A percentile compares a stretch with the other conserved stretches of the same genome.
These are phyloP conservation scores for Mortierella sp. DNA, from an alignment of 371 early-diverging fungal species.

Conservation along the genomic window DNA sequence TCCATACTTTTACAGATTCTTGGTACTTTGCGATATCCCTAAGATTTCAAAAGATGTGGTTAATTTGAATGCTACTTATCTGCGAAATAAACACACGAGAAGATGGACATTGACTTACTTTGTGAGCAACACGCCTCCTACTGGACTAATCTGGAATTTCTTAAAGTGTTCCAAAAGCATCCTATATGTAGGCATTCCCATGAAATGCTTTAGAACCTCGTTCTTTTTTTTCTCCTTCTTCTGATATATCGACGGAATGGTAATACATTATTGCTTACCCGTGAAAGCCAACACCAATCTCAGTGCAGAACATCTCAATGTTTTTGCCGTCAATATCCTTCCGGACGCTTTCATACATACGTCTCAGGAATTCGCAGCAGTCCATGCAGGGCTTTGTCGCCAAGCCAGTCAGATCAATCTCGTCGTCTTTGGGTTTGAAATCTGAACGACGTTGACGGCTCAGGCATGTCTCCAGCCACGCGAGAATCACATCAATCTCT, in stretches of 20 bases:
- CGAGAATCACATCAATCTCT: constrained; percentile 73
- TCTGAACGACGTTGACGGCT: constrained; percentile 77
- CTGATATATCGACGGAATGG: not conserved
- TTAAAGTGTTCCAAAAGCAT: constrained; percentile 93
- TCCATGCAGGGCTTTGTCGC: constrained; percentile 84
- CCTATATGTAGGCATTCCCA: constrained; percentile 52
- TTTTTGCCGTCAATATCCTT: constrained; percentile 84
- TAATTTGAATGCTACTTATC: not conserved
- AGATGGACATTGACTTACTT: constrained; percentile 67
- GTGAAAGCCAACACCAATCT: constrained; percentile 86
- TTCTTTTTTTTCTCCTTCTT: not conserved
- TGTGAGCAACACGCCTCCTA: constrained; percentile 89
- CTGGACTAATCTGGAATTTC: constrained; percentile 85
- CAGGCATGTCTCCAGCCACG: constrained; percentile 74
- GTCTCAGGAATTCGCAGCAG: constrained; percentile 75
- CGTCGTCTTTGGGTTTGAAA: constrained; percentile 87
- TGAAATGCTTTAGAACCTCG: not conserved
- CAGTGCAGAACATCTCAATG: constrained; percentile 78
- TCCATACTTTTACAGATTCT: constrained; percentile 83
- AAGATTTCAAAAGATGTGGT: not conserved
- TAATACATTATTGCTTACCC: constrained; percentile 62
- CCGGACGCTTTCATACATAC: constrained; percentile 68
- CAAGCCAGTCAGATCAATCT: constrained; percentile 74
- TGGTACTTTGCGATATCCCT: constrained; percentile 96
- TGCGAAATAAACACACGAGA: not conserved